A percentile compares a stretch with the other conserved stretches of the same genome.
Conservation (phyloP, 192 early-diverging fungal species). For the Ambispora gerdemannii region DNA sequence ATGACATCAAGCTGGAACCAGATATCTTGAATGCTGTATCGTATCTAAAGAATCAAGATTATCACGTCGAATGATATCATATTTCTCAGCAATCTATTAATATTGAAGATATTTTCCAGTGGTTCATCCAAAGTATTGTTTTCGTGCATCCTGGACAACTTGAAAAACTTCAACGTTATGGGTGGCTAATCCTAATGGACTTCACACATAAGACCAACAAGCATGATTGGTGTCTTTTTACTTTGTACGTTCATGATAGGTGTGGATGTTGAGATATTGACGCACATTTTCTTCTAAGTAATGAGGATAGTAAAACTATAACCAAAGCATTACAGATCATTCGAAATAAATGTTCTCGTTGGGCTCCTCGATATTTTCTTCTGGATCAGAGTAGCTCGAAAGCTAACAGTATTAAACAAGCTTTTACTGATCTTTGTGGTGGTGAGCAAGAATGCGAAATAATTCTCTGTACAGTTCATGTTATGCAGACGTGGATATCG, state of each 20-base stretch:
- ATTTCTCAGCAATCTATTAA: neutral
- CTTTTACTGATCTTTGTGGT: constrained; percentile 2
- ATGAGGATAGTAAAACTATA: constrained; percentile 10
- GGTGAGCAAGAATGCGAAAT: constrained; percentile 26
- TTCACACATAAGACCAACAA: constrained; percentile 31
- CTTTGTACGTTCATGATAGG: constrained; percentile 24
- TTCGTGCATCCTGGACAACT: constrained; percentile 1
- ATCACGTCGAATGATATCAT: neutral
- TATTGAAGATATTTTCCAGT: constrained; percentile 1
- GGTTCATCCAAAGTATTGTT: neutral
- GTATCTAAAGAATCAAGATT: constrained; percentile 5
- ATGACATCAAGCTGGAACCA: neutral
- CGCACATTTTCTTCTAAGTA: constrained; percentile 31
- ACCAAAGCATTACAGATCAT: constrained; percentile 29
- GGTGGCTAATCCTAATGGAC: constrained; percentile 32
- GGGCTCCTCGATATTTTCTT: constrained; percentile 26
- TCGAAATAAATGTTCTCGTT: neutral
- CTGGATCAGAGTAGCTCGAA: constrained; percentile 21
- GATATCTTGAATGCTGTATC: constrained; percentile 4
- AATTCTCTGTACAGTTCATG: constrained; percentile 29
- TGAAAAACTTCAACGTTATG: constrained; percentile 6
- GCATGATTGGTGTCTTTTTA: constrained; percentile 30
- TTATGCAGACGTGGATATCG: constrained; percentile 30
- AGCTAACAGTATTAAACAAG: constrained; percentile 17
- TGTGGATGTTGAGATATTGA: constrained; percentile 28